Conservation (phyloP, 179 eudicot species). For the Beta corolliflora region DNA sequence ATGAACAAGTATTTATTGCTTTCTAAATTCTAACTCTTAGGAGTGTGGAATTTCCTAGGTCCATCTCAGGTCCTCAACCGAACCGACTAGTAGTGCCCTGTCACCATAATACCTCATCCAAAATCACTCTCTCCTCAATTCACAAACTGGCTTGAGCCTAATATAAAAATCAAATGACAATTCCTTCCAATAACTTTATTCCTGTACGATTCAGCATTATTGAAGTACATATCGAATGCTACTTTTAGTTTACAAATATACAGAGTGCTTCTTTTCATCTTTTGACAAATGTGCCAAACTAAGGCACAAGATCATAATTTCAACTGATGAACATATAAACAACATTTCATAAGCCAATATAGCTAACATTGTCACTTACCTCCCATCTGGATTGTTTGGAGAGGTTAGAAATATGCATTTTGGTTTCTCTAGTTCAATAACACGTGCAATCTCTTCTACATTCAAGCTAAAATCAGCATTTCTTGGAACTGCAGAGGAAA, state of each 20-base stretch:
- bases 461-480: constrained; percentile 88
- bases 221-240: not conserved
- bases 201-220: not conserved
- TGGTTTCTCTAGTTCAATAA: constrained; percentile 73
- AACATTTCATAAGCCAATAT: not conserved
- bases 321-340: not conserved
- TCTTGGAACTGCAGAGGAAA: constrained; percentile 64
- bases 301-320: not conserved
- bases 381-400: constrained; percentile 98
- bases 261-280: constrained; percentile 46
- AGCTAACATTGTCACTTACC: constrained; percentile 48
- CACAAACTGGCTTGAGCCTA: not conserved
- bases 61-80: not conserved
- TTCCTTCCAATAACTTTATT: not conserved
- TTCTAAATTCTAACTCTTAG: not conserved
- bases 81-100: not conserved
- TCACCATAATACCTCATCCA: not conserved
- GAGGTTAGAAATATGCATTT: constrained; percentile 95
- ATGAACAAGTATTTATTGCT: not conserved
- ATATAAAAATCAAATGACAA: not conserved
- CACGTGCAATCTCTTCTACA: constrained; percentile 60
- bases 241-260: not conserved
- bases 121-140: not conserved
- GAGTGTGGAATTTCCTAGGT: not conserved
- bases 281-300: not conserved